A percentile compares a stretch with the other conserved stretches of the same genome.
phyloP scores from a whole-genome alignment of 176 grass and related monocot species.

The Oryza glaberrima region DNA sequence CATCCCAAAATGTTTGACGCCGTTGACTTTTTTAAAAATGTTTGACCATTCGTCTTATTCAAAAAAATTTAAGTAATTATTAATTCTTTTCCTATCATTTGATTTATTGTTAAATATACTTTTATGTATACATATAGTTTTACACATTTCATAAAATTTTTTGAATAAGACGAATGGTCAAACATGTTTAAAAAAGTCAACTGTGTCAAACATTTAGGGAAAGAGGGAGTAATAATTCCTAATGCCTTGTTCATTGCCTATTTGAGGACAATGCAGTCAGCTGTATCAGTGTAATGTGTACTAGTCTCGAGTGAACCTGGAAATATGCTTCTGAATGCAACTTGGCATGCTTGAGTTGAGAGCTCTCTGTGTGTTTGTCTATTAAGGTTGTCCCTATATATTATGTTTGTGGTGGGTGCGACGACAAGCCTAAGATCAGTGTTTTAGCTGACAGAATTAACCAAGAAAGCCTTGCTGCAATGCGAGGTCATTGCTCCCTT shows the following conservation, averaged over 20 bases:
- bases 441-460: not conserved
- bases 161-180: too few relatives aligned
- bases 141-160: too few relatives aligned
- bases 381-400: not conserved
- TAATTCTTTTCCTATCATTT: too few relatives aligned
- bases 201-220: too few relatives aligned
- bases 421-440: not conserved
- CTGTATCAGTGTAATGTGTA: not conserved
- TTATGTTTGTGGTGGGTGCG: not conserved
- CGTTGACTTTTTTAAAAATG: too few relatives aligned
- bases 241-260: constrained; percentile 17
- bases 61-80: too few relatives aligned
- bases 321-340: not conserved
- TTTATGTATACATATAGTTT: too few relatives aligned
- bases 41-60: too few relatives aligned
- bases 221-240: not conserved
- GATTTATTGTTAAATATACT: too few relatives aligned
- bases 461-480: not conserved
- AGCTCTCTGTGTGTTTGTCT: not conserved
- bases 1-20: too few relatives aligned
- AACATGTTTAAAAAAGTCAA: too few relatives aligned
- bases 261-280: constrained; percentile 23
- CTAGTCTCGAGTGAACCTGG: not conserved
- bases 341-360: not conserved
- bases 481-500: not conserved